A percentile compares a stretch with the other conserved stretches of the same genome.
phyloP scores from a whole-genome alignment of 2,329 filamentous ascomycete species.

The Colletotrichum caudatum region DNA sequence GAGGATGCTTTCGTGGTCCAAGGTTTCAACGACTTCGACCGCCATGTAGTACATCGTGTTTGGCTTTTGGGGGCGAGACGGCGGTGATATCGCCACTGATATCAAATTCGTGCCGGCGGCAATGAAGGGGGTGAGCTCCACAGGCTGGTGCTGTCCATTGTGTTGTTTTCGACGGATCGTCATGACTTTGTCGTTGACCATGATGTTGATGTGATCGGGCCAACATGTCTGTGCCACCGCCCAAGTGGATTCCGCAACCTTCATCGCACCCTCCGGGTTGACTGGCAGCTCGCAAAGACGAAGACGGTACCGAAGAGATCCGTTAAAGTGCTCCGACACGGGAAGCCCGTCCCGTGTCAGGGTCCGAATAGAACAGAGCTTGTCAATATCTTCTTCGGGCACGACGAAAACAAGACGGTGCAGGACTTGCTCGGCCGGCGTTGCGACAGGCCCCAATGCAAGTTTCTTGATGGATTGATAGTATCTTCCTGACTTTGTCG shows the following conservation, averaged over 20 bases:
- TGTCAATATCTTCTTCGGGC: slow-evolving; percentile 49
- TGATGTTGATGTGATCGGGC: slow-evolving; percentile 77
- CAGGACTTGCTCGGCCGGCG: slow-evolving; percentile 52
- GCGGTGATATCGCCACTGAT: slow-evolving; percentile 59
- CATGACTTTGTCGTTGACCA: slow-evolving; percentile 72
- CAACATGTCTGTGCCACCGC: slow-evolving; percentile 72
- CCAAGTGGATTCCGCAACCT: slow-evolving; percentile 67
- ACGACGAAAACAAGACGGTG: slow-evolving; percentile 63
- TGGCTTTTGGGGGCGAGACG: slow-evolving; percentile 41
- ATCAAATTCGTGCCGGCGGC: slow-evolving; percentile 71
- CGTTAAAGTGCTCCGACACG: slow-evolving; percentile 58
- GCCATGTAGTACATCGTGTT: slow-evolving; percentile 69
- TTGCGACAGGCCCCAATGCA: slow-evolving; percentile 58
- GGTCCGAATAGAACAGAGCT: slow-evolving; percentile 51
- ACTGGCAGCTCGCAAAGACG: slow-evolving; percentile 66
- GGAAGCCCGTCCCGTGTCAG: slow-evolving; percentile 50
- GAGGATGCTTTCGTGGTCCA: slow-evolving; percentile 59
- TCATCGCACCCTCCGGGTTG: slow-evolving; percentile 31
- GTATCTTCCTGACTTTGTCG: slow-evolving; percentile 50
- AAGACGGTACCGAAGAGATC: slow-evolving; percentile 74
- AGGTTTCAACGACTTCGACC: slow-evolving; percentile 75
- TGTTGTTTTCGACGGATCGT: slow-evolving; percentile 75
- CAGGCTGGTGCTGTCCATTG: slow-evolving; percentile 79
- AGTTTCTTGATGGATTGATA: slow-evolving; percentile 71
- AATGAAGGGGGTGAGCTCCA: slow-evolving; percentile 77